Evolutionary conservation across 768 basidiomycete genomes (phyloP).

Genomic region (Pleurotus citrinopileatus): DNA sequence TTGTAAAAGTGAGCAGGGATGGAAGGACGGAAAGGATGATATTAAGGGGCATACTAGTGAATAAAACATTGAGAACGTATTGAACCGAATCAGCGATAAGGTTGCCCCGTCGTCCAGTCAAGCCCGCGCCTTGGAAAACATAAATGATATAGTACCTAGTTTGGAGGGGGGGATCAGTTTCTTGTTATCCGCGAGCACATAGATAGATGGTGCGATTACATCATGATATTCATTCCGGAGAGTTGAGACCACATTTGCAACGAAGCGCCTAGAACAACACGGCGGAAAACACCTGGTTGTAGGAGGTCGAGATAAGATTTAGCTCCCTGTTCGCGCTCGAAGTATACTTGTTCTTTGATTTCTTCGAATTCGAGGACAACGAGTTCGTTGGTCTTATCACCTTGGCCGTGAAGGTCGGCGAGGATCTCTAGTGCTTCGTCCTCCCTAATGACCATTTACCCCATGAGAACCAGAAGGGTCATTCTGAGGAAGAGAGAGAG

Average conservation of each 20-base stretch:
- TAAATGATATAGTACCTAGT: constrained; percentile 61
- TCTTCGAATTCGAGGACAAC: constrained; percentile 72
- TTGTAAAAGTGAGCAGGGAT: constrained; percentile 28
- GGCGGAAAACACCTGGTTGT: constrained; percentile 63
- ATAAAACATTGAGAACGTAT: constrained; percentile 50
- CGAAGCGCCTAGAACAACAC: constrained; percentile 66
- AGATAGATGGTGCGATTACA: constrained; percentile 34
- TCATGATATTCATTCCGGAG: constrained; percentile 80
- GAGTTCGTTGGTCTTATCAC: constrained; percentile 54
- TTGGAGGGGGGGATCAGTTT: not conserved
- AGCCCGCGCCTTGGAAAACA: constrained; percentile 74
- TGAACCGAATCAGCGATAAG: constrained; percentile 72
- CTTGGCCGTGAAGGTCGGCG: constrained; percentile 70
- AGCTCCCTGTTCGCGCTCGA: constrained; percentile 67
- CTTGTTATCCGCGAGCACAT: not conserved
- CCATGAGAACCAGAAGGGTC: not conserved
- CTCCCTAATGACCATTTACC: constrained; percentile 27
- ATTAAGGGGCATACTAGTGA: constrained; percentile 29
- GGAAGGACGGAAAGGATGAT: constrained; percentile 39
- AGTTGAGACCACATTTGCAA: constrained; percentile 83
- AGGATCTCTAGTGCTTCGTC: constrained; percentile 69
- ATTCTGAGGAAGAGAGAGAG: not conserved
- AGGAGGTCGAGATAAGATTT: constrained; percentile 68
- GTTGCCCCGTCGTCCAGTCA: constrained; percentile 71
- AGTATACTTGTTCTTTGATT: constrained; percentile 53